Base-by-base conservation (phyloP, 1,139 yeast genomes). In the Saccharomyces hybrid region DNA sequence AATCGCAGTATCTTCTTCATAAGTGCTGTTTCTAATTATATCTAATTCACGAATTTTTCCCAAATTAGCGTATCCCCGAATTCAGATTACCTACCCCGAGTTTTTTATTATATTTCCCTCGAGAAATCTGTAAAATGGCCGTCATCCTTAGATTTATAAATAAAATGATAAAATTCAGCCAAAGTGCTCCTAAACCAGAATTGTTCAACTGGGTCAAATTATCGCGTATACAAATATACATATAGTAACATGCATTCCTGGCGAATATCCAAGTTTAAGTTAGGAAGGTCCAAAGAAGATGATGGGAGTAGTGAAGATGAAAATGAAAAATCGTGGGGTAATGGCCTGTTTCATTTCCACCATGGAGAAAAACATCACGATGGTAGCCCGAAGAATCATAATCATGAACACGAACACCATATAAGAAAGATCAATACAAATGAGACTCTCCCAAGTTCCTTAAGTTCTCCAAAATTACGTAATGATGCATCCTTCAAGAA, bases 211-310 rank as follows among this genome's bases (percentile, higher is more conserved):
- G 23, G 6, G 16, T 13, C 11, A 19, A 16, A 8, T 16, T 1
- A 26, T n/a, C 27, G 9, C n/a, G 13, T 26, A 13, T 34, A 23
- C n/a, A 19, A 31, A 52, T 14, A 34, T 16, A 41, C 46, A 42
- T 27, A 42, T 19, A 41, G 16, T 32, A 23, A 25, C 27, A 65
- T 66, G 68, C 62, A 64, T 50, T 61, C 66, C 27, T 66, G 68
- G 68, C 64, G 63, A 57, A 54, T 64, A 44, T 56, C 65, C n/a
- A 66, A 64, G 55, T 64, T 66, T 53, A 62, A 61, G 52, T 64
- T 66, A 50, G 72, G 72, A 8, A 63, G 63, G 48, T 60, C 66
- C 29, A 66, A 67, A 51, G 70, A 67, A 32, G 70, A 66, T 49
- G 61, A 65, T 50, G 67, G 64, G 46, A 57, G 54, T 52, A 62